Percentiles rank a stretch among this genome's conserved stretches.
These are phyloP conservation scores for Asterionellopsis glacialis DNA, from an alignment of 108 stramenopile species.

Conservation along the genomic window DNA sequence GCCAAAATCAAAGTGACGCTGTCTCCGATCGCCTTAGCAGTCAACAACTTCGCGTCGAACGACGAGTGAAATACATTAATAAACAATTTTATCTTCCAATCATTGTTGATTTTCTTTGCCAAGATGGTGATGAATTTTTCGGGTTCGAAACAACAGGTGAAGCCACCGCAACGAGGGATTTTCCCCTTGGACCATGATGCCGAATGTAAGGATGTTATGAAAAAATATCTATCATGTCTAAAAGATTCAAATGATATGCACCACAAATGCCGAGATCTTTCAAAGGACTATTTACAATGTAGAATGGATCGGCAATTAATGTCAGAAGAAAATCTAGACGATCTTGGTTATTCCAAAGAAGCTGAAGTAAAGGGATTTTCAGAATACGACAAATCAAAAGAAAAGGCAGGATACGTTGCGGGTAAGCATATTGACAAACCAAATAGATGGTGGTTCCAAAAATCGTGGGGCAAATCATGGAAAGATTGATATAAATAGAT, in stretches of 20 bases:
- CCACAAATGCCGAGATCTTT: slow-evolving; percentile 77
- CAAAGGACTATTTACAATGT: slow-evolving; percentile 83
- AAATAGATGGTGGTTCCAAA: slow-evolving; percentile 76
- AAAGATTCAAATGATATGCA: slow-evolving; percentile 70
- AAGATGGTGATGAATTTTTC: slow-evolving; percentile 64
- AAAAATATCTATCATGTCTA: slow-evolving; percentile 72
- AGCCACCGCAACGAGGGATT: slow-evolving; percentile 86
- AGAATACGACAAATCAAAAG: slow-evolving; percentile 80
- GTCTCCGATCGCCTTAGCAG: no score
- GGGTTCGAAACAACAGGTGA: slow-evolving; percentile 63
- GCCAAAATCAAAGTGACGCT: no score
- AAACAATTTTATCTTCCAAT: no score
- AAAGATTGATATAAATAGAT: neutral
- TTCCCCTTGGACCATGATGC: slow-evolving; percentile 88
- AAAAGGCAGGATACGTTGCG: slow-evolving; percentile 79
- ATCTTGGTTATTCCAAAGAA: slow-evolving; percentile 66
- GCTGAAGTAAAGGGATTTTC: slow-evolving; percentile 54
- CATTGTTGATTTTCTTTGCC: neutral
- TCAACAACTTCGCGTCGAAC: no score
- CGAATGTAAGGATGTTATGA: slow-evolving; percentile 67
- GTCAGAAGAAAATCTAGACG: slow-evolving; percentile 77
- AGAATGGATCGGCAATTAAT: slow-evolving; percentile 81
- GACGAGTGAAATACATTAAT: no score
- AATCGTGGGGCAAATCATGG: slow-evolving; percentile 25
- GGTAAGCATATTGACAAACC: slow-evolving; percentile 77